Base-by-base conservation (phyloP, 495 filamentous ascomycete species). In the Baudoinia panamericana region DNA sequence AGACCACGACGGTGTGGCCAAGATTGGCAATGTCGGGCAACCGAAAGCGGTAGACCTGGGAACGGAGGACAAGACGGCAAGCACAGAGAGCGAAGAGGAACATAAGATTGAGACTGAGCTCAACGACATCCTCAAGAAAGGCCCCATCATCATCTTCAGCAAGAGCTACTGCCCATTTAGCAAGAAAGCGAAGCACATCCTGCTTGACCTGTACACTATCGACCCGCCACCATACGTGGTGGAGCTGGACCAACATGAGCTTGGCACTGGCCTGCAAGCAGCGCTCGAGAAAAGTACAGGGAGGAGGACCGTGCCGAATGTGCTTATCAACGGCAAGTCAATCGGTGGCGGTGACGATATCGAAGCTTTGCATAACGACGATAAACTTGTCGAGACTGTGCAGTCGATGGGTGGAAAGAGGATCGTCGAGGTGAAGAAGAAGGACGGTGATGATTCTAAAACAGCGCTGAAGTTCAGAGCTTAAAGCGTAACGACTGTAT, bases 301-400 rank as follows among this genome's bases (percentile, higher is more conserved):
- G 18, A 67, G 90, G 17, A 65, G 64, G 35, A 97, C 90, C 1
- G 90, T 97, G 2, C 90, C 90, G 2, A 97, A 97, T 53, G 68
- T 97, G 21, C 64, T 97, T 40, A 71, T 97, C 31, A 82, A 78
- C 52, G 90, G 83, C 4, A 75, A 77, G 57, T 90, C 81, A 53
- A 86, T 96, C 47, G 90, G 90, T 19, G 90, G 90, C 20, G 76
- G 84, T 30, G 88, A 95, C 53, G 84, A 94, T 24, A 71, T 96
- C 42, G 70, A 72, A 27, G 76, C 70, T 18, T 57, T 96, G 43
- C 76, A 93, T 56, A 53, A 63, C 28, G 69, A 70, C n/a, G 77
- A 76, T 46, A 71, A 68, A 41, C 63, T 97, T 41, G 66, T 71
- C 21, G 75, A 75, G 26, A 88, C 75, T 52, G 68, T 97, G 42